Conservation (phyloP, 2,329 filamentous ascomycete species). For the Aotearoamyces nothofagi region DNA sequence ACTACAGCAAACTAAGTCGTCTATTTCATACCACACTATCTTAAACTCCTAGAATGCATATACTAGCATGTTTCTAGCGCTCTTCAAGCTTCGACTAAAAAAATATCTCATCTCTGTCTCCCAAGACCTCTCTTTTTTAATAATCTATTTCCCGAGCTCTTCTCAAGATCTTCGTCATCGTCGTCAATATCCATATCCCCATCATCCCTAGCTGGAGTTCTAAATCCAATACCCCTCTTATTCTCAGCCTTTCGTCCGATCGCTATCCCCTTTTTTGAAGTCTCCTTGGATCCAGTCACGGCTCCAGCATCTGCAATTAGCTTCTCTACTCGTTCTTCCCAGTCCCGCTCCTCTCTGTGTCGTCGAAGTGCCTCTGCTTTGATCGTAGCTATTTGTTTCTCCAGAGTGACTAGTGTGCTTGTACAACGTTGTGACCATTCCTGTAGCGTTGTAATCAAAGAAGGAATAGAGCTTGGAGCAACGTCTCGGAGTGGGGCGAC, state of each 20-base stretch:
- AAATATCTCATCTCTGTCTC: too few species aligned
- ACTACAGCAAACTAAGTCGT: too few species aligned
- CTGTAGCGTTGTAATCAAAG: conserved; percentile 51
- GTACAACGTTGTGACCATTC: conserved; percentile 72
- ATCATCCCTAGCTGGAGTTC: conserved; percentile 30
- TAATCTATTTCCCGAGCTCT: conserved; percentile 35
- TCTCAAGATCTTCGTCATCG: conserved; percentile 33
- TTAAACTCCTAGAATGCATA: too few species aligned
- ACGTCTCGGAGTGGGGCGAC: conserved; percentile 81
- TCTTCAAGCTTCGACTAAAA: too few species aligned
- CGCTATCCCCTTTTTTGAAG: not conserved
- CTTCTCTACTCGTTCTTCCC: conserved; percentile 14
- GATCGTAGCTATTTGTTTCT: conserved; percentile 57
- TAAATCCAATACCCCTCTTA: conserved; percentile 20
- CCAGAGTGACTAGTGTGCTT: conserved; percentile 56
- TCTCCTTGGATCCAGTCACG: conserved; percentile 9
- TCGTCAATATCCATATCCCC: conserved; percentile 40
- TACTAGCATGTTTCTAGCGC: too few species aligned
- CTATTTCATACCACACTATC: too few species aligned
- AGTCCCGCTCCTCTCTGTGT: conserved; percentile 24
- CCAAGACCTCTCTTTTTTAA: conserved; percentile 32
- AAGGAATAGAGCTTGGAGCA: conserved; percentile 52
- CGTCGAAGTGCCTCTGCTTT: conserved; percentile 39
- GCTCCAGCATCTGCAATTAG: conserved; percentile 25
- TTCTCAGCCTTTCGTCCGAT: conserved; percentile 9